A percentile compares a stretch with the other conserved stretches of the same genome.
These are phyloP conservation scores for Fusarium agapanthi DNA, from an alignment of 2,329 filamentous ascomycete species.

Conservation along the genomic window DNA sequence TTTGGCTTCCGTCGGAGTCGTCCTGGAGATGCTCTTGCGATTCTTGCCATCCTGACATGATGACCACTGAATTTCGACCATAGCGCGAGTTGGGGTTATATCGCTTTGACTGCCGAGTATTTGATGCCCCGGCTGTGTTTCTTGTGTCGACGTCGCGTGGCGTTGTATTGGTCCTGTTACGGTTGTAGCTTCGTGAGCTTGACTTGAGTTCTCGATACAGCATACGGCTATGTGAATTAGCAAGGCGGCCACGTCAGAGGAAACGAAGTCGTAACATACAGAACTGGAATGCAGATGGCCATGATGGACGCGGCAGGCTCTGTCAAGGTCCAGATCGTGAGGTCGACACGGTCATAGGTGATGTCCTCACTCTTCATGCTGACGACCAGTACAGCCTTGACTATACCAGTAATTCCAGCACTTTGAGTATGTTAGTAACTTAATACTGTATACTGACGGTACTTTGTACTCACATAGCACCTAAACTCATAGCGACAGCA, in stretches of 20 bases:
- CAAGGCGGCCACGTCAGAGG: rapidly evolving
- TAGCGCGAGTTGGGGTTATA: slow-evolving; percentile 35
- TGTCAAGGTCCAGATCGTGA: slow-evolving; percentile 49
- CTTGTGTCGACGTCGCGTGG: slow-evolving; percentile 1
- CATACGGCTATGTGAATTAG: slow-evolving; percentile 43
- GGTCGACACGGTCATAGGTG: slow-evolving; percentile 47
- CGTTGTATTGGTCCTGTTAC: slow-evolving; percentile 35
- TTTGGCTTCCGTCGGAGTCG: slow-evolving; percentile 20
- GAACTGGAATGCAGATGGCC: slow-evolving; percentile 47
- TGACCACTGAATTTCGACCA: slow-evolving; percentile 44
- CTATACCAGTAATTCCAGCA: slow-evolving; percentile 46
- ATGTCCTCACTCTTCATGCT: slow-evolving; percentile 46
- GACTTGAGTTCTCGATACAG: slow-evolving; percentile 47
- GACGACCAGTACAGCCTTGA: slow-evolving; percentile 47
- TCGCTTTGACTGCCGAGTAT: slow-evolving; percentile 24
- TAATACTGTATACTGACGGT: rapidly evolving
- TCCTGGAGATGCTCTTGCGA: slow-evolving; percentile 46
- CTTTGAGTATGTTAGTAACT: slow-evolving; percentile 27
- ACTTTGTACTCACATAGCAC: slow-evolving; percentile 42
- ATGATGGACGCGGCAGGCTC: slow-evolving; percentile 50
- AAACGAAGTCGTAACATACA: slow-evolving; percentile 33
- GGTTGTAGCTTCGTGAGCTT: slow-evolving; percentile 41
- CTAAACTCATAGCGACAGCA: slow-evolving; percentile 49
- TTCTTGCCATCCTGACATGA: slow-evolving; percentile 48
- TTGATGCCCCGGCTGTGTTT: slow-evolving; percentile 7